These are phyloP conservation scores for Candida chauliodis DNA, from an alignment of 805 yeast genomes.

Conservation along the genomic window DNA sequence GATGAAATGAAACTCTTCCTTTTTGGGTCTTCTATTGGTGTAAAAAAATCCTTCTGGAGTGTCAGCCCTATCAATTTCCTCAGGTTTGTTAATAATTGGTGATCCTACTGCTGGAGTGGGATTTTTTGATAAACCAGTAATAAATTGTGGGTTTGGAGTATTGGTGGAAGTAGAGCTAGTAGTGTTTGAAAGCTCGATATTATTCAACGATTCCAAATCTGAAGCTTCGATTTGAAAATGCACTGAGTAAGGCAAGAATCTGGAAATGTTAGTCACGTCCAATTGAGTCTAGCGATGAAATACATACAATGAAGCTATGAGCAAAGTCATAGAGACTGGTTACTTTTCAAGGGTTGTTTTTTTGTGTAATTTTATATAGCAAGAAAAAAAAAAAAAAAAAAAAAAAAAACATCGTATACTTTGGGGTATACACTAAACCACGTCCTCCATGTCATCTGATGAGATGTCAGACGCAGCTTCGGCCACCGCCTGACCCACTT, in stretches of 20 bases:
- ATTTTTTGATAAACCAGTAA: slow-evolving; percentile 13
- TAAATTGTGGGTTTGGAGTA: background rate
- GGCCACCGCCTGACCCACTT: no score
- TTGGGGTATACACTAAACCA: background rate
- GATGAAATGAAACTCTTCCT: slow-evolving; percentile 27
- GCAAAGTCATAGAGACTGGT: slow-evolving; percentile 58
- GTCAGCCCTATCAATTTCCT: slow-evolving; percentile 13
- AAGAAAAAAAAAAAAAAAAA: background rate
- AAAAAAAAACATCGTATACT: no score
- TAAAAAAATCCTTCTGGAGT: slow-evolving; percentile 57
- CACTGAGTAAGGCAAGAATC: slow-evolving; percentile 74
- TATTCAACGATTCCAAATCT: slow-evolving; percentile 9
- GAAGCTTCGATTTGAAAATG: slow-evolving; percentile 49
- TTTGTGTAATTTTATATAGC: slow-evolving; percentile 4
- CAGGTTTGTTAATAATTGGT: background rate
- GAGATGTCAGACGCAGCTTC: no score
- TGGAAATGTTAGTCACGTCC: slow-evolving; percentile 16
- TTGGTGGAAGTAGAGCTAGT: slow-evolving; percentile 8
- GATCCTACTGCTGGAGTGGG: slow-evolving; percentile 14
- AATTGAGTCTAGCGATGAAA: background rate
- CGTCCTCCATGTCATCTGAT: slow-evolving; percentile 9
- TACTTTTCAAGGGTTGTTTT: background rate
- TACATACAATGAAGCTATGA: slow-evolving; percentile 67
- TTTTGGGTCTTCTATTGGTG: slow-evolving; percentile 10
- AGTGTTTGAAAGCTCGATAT: slow-evolving; percentile 13